These are phyloP conservation scores for Diaporthe sp. DNA, from an alignment of 2,329 filamentous ascomycete species.

Conservation along the genomic window DNA sequence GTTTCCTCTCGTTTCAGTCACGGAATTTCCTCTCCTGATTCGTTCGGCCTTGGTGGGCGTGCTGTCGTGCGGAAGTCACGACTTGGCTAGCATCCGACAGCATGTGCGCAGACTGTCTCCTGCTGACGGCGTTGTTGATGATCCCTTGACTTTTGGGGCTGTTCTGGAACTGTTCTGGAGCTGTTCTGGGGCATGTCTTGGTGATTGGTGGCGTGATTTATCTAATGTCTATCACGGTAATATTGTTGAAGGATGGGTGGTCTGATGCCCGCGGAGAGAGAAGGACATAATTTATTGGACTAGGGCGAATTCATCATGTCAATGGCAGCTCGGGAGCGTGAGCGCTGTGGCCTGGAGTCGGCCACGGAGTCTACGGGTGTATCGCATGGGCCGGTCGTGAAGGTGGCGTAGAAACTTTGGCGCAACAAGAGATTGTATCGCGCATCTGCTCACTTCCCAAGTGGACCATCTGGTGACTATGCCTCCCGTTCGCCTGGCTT, in stretches of 20 bases:
- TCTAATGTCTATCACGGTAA: constrained; percentile 20
- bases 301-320: neutral
- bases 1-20: constrained; percentile 21
- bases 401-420: neutral
- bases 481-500: too few relatives aligned
- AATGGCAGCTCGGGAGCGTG: neutral
- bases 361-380: too few relatives aligned
- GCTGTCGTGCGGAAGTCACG: neutral
- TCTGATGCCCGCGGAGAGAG: neutral
- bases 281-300: neutral
- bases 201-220: neutral
- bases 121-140: neutral
- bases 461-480: neutral
- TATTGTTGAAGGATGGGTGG: neutral
- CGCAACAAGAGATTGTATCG: constrained; percentile 12
- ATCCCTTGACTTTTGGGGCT: neutral
- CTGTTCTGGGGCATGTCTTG: neutral
- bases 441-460: neutral
- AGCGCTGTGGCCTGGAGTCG: neutral
- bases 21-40: neutral
- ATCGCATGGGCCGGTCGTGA: neutral
- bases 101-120: neutral
- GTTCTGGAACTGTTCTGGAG: neutral
- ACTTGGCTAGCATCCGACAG: neutral
- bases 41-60: neutral